Percentiles rank a stretch among this genome's conserved stretches.
These are phyloP conservation scores for Tetracentron sinense DNA, from an alignment of 164 flowering plant species.

Conservation along the genomic window DNA sequence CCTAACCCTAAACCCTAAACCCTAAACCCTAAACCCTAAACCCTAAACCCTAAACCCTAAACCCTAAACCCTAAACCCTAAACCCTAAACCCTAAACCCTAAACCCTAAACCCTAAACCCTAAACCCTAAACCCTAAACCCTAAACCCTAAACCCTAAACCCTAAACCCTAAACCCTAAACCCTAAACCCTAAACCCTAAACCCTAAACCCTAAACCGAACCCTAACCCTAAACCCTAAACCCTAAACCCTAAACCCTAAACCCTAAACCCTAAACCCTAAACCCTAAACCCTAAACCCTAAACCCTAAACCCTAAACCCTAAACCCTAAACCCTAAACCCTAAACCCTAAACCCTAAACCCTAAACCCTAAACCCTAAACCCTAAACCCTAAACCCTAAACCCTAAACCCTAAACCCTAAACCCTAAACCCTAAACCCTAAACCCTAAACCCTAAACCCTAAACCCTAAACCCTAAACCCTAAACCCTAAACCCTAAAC, in stretches of 20 bases:
- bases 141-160: neutral
- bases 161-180: neutral
- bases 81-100: neutral
- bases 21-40: neutral
- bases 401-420: neutral
- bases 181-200: neutral
- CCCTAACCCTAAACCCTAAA: neutral
- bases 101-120: neutral
- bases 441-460: neutral
- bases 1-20: neutral
- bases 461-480: neutral
- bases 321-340: neutral
- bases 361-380: neutral
- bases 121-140: neutral
- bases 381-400: neutral
- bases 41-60: neutral
- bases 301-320: neutral
- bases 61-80: neutral
- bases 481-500: neutral
- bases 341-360: neutral
- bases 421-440: neutral
- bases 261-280: neutral
- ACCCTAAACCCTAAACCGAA: no score
- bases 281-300: neutral
- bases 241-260: neutral